Evolutionary conservation across 768 basidiomycete genomes (phyloP).

Genomic region (Agrocybe pediades): DNA sequence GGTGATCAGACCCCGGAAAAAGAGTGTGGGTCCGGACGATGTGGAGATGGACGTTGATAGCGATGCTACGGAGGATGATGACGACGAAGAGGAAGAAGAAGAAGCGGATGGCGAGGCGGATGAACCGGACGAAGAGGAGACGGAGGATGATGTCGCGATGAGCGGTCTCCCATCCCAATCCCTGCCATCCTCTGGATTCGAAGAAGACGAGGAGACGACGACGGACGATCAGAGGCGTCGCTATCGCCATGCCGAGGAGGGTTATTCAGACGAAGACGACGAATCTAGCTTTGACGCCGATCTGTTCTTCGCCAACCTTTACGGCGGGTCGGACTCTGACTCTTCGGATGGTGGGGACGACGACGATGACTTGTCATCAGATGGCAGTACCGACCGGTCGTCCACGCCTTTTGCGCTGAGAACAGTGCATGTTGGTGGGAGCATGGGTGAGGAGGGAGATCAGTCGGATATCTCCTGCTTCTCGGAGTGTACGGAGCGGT

Average conservation of each 20-base stretch:
- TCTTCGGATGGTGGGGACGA: slow-evolving; percentile 3
- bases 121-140: slow-evolving; percentile 28
- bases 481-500: slow-evolving; percentile 21
- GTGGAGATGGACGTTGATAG: slow-evolving; percentile 66
- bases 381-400: background rate
- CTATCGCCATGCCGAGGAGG: slow-evolving; percentile 68
- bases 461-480: slow-evolving; percentile 41
- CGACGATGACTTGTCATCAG: background rate
- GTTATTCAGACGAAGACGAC: slow-evolving; percentile 75
- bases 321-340: slow-evolving; percentile 43
- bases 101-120: slow-evolving; percentile 43
- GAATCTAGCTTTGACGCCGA: slow-evolving; percentile 84
- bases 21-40: slow-evolving; percentile 66
- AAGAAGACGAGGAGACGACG: slow-evolving; percentile 34
- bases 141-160: slow-evolving; percentile 22
- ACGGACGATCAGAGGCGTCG: slow-evolving; percentile 22
- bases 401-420: background rate
- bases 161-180: slow-evolving; percentile 1
- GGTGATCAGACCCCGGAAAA: slow-evolving; percentile 71
- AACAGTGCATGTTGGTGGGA: slow-evolving; percentile 15
- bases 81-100: slow-evolving; percentile 41
- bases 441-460: slow-evolving; percentile 49
- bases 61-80: slow-evolving; percentile 62
- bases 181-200: slow-evolving; percentile 15
- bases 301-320: slow-evolving; percentile 79